Conservation (phyloP, 106 monocot genomes). For the Posidonia australis region DNA sequence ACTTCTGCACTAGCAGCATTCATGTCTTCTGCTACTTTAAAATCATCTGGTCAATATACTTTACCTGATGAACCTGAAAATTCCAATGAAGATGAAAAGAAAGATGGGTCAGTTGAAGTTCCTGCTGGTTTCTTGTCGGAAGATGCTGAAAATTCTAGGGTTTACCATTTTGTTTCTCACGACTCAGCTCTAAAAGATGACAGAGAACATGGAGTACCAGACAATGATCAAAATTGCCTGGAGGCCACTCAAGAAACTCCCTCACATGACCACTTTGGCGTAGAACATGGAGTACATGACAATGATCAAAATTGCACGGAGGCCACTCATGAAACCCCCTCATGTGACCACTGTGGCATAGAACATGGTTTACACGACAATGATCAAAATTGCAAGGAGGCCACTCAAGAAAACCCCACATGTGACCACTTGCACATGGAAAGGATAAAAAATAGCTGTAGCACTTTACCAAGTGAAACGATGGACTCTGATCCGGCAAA, state of each 20-base stretch:
- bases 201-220: neutral
- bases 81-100: slow-evolving; percentile 4
- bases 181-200: neutral
- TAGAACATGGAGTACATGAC: neutral
- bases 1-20: slow-evolving; percentile 63
- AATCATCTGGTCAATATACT: slow-evolving; percentile 1
- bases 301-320: no score
- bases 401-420: neutral
- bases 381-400: no score
- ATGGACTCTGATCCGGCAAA: neutral
- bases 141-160: neutral
- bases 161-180: neutral
- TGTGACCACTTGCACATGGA: neutral
- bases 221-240: neutral
- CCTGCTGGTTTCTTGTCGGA: neutral
- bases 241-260: neutral
- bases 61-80: neutral
- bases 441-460: neutral
- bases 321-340: no score
- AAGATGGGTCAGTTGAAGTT: neutral
- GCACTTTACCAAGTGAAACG: neutral
- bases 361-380: neutral
- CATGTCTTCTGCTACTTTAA: slow-evolving; percentile 18
- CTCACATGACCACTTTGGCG: neutral
- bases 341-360: no score